Percentiles rank a stretch among this genome's conserved stretches.
phyloP scores from a whole-genome alignment of 2,329 filamentous ascomycete genomes.

The Camillea tinctor region DNA sequence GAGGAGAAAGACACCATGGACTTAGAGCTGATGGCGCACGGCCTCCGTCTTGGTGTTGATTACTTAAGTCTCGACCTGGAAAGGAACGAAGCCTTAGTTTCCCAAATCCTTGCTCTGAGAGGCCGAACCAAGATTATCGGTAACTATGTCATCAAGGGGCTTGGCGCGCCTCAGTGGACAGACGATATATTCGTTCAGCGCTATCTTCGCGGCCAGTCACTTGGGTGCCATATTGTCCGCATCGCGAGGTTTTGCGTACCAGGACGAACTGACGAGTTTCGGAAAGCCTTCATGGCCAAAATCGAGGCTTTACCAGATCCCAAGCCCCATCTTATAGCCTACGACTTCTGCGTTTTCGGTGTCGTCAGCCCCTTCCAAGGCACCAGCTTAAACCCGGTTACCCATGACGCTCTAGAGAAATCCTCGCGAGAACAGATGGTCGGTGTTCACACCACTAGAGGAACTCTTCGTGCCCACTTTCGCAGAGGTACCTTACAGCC shows the following conservation, averaged over 20 bases:
- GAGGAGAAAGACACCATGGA: slow-evolving; percentile 47
- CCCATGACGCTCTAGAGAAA: slow-evolving; percentile 43
- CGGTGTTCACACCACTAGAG: slow-evolving; percentile 53
- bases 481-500: slow-evolving; percentile 60
- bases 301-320: slow-evolving; percentile 45
- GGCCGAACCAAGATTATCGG: slow-evolving; percentile 62
- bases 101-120: slow-evolving; percentile 48
- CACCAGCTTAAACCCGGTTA: slow-evolving; percentile 54
- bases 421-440: slow-evolving; percentile 41
- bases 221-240: slow-evolving; percentile 63
- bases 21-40: slow-evolving; percentile 59
- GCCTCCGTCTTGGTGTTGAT: slow-evolving; percentile 64
- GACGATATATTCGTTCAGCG: slow-evolving; percentile 50
- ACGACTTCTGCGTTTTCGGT: slow-evolving; percentile 46
- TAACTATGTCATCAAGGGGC: slow-evolving; percentile 48
- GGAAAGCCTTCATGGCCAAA: slow-evolving; percentile 51
- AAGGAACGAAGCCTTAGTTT: slow-evolving; percentile 48
- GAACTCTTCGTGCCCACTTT: slow-evolving; percentile 60
- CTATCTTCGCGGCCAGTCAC: slow-evolving; percentile 51
- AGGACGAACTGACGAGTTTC: slow-evolving; percentile 49
- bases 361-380: slow-evolving; percentile 40
- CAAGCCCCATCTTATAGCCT: slow-evolving; percentile 49
- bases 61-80: slow-evolving; percentile 64
- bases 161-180: slow-evolving; percentile 53
- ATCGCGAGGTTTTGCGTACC: slow-evolving; percentile 57